Percentiles rank a stretch among this genome's conserved stretches.
Evolutionary conservation across 129 eudicot genomes (phyloP).

Genomic region (Daucus carota): DH1_v3.0 NC_030381.2:21963501-21964000

Average conservation of each 20-base stretch:
- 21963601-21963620: too few species aligned
- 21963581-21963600: neutral
- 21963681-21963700: neutral
- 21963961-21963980: neutral
- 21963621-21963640: too few species aligned
- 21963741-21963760: too few species aligned
- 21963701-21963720: too few species aligned
- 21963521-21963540: constrained; percentile 56
- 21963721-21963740: too few species aligned
- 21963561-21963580: neutral
- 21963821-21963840: too few species aligned
- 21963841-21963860: too few species aligned
- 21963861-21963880: too few species aligned
- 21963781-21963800: neutral
- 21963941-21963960: neutral
- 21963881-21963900: too few species aligned
- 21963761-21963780: neutral
- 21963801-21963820: neutral
- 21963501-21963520: constrained; percentile 65
- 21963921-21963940: neutral
- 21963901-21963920: too few species aligned
- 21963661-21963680: neutral
- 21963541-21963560: neutral
- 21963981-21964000: neutral
- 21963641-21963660: too few species aligned